Conservation (phyloP, 352 stramenopile genomes). For the Globisporangium orthogonon region DNA sequence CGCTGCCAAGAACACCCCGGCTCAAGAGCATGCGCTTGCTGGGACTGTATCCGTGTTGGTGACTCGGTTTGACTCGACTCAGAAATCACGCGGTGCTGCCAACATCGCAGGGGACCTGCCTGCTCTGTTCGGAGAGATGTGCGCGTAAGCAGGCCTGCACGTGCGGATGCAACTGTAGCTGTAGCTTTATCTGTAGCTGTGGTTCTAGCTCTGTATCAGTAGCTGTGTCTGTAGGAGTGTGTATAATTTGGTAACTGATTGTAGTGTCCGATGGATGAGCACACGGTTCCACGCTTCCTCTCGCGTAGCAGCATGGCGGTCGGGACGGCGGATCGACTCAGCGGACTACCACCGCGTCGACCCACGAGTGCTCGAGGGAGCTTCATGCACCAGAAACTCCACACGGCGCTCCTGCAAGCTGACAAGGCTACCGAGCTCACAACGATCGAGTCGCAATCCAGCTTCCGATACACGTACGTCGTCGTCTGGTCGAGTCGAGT, state of each 20-base stretch:
- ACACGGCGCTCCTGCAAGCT: slow-evolving; percentile 43
- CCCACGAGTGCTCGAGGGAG: slow-evolving; percentile 23
- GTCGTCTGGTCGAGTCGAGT: too few relatives aligned
- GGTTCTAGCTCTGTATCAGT: too few relatives aligned
- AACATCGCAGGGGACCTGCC: too few relatives aligned
- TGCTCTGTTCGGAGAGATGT: too few relatives aligned
- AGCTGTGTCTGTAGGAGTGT: too few relatives aligned
- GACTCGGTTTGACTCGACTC: slow-evolving; percentile 24
- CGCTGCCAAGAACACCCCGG: too few relatives aligned
- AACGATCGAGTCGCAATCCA: slow-evolving; percentile 10
- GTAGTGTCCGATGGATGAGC: background rate
- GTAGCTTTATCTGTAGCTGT: too few relatives aligned
- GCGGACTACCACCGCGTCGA: slow-evolving; percentile 2
- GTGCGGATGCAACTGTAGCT: too few relatives aligned
- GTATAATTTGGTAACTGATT: too few relatives aligned
- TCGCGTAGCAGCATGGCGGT: slow-evolving; percentile 1
- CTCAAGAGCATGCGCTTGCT: too few relatives aligned
- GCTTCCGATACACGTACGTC: slow-evolving; percentile 13
- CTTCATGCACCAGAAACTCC: slow-evolving; percentile 59
- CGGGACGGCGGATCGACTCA: background rate
- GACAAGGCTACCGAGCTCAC: slow-evolving; percentile 34
- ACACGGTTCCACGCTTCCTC: background rate
- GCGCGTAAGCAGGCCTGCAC: too few relatives aligned
- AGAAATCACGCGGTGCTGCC: too few relatives aligned
- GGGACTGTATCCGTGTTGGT: slow-evolving; percentile 16